Conservation (phyloP, 495 filamentous ascomycete species). For the Terfezia claveryi region DNA sequence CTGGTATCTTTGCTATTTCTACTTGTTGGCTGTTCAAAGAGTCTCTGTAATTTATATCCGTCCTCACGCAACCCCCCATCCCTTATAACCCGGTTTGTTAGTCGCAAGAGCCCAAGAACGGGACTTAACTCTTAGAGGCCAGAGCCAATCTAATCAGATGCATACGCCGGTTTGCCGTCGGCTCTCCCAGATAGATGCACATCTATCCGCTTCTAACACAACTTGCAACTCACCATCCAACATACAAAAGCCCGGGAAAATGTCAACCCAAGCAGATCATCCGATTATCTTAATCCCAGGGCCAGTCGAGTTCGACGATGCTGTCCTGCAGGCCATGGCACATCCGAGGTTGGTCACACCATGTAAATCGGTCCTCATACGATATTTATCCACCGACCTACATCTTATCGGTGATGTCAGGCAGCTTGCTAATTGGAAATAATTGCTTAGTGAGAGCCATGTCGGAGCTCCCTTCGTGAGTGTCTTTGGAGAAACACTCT, state of each 20-base stretch:
- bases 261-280: neutral
- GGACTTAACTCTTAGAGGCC: too few species aligned
- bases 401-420: neutral
- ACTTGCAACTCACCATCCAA: neutral
- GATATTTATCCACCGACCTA: neutral
- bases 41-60: too few species aligned
- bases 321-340: slow-evolving; percentile 79
- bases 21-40: too few species aligned
- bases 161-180: neutral
- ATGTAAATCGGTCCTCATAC: neutral
- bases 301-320: slow-evolving; percentile 97
- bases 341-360: slow-evolving; percentile 53
- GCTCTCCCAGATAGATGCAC: neutral
- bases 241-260: neutral
- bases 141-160: too few species aligned
- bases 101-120: too few species aligned
- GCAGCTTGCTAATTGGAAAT: neutral
- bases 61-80: too few species aligned
- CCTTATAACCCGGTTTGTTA: too few species aligned
- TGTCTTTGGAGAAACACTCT: slow-evolving; percentile 71
- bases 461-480: slow-evolving; percentile 71
- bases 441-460: slow-evolving; percentile 62
- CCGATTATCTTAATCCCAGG: slow-evolving; percentile 67
- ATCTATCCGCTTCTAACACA: neutral
- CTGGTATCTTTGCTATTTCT: too few species aligned